phyloP scores from a whole-genome alignment of 2,329 filamentous ascomycete species.

The Didymella lethalis region DNA sequence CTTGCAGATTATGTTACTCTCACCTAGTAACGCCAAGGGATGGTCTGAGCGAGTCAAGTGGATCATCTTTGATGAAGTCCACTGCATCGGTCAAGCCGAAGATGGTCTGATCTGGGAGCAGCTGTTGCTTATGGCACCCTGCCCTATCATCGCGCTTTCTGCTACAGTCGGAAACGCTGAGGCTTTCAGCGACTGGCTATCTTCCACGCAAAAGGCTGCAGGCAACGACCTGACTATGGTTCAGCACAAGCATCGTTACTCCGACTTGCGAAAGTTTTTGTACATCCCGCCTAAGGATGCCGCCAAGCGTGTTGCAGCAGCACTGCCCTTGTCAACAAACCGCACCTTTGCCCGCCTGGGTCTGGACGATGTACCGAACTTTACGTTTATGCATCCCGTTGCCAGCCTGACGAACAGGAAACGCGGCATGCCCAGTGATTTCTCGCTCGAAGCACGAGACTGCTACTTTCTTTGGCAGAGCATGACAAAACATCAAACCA shows the following conservation, averaged over 20 bases:
- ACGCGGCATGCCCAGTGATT: constrained; percentile 70
- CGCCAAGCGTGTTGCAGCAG: constrained; percentile 52
- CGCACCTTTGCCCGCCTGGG: constrained; percentile 53
- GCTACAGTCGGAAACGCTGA: constrained; percentile 80
- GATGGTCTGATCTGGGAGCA: constrained; percentile 83
- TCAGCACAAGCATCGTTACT: constrained; percentile 73
- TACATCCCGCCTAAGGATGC: constrained; percentile 61
- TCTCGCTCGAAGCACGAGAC: constrained; percentile 74
- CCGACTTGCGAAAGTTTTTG: constrained; percentile 77
- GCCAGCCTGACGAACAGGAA: constrained; percentile 67
- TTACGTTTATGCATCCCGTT: constrained; percentile 72
- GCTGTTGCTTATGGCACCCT: constrained; percentile 74
- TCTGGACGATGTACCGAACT: constrained; percentile 58
- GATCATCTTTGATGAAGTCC: constrained; percentile 85
- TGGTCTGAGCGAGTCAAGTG: constrained; percentile 75
- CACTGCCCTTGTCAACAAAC: constrained; percentile 59
- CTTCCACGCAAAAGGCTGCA: constrained; percentile 67
- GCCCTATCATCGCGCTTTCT: constrained; percentile 79
- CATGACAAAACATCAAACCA: constrained; percentile 66
- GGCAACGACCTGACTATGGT: constrained; percentile 73
- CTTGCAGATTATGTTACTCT: constrained; percentile 75
- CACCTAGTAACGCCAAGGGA: constrained; percentile 70
- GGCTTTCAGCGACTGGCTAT: constrained; percentile 74
- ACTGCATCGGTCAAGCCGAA: constrained; percentile 78
- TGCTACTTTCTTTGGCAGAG: constrained; percentile 71